Conservation (phyloP, 345 rosid species). For the Crucihimalaya himalaica region DNA sequence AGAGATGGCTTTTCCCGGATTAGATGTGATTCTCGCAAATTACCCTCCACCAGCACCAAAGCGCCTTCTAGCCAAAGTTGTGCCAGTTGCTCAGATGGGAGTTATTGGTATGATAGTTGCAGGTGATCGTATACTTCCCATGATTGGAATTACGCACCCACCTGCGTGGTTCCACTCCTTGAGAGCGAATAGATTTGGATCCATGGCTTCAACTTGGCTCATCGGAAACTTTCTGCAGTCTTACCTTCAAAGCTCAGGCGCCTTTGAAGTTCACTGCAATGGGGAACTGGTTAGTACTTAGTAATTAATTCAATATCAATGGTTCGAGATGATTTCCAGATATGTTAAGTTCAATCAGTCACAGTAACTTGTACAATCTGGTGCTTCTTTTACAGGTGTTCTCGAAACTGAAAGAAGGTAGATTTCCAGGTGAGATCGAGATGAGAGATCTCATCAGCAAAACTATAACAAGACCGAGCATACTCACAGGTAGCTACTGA, state of each 20-base stretch:
- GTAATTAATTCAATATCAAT: conserved; percentile 15
- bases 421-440: conserved; percentile 90
- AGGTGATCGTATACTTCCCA: conserved; percentile 76
- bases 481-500: conserved; percentile 29
- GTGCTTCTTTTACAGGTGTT: conserved; percentile 53
- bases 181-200: conserved; percentile 82
- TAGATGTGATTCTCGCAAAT: conserved; percentile 74
- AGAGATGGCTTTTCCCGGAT: conserved; percentile 72
- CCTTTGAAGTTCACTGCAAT: conserved; percentile 78
- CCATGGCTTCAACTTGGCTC: conserved; percentile 89
- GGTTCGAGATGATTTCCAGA: neutral
- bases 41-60: conserved; percentile 80
- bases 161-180: conserved; percentile 74
- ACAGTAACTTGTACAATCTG: neutral
- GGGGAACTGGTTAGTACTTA: conserved; percentile 59
- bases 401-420: conserved; percentile 77
- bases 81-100: conserved; percentile 70
- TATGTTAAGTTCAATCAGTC: conserved; percentile 1
- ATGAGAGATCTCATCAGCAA: conserved; percentile 64
- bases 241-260: conserved; percentile 84
- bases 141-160: conserved; percentile 65
- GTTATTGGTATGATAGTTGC: conserved; percentile 70
- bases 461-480: conserved; percentile 45
- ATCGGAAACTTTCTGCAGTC: conserved; percentile 83
- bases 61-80: conserved; percentile 62